Percentiles rank a stretch among this genome's conserved stretches.
These are phyloP conservation scores for Myriosclerotinia duriaeana DNA, from an alignment of 2,329 filamentous ascomycete species.

Conservation along the genomic window DNA sequence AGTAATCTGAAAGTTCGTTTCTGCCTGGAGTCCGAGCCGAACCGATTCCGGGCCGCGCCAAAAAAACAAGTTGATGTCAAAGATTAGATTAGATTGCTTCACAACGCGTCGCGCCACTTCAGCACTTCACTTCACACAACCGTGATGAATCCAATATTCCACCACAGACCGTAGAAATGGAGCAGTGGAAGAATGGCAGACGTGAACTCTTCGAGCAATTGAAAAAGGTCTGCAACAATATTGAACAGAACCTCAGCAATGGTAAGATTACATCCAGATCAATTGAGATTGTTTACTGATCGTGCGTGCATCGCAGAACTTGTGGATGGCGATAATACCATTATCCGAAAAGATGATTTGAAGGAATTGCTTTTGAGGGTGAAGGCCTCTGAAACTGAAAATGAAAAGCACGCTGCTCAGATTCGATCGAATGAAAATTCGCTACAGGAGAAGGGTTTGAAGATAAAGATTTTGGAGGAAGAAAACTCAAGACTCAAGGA, in stretches of 20 bases:
- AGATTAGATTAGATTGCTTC: not conserved
- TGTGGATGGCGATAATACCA: slow-evolving; percentile 17
- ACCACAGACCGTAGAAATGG: slow-evolving; percentile 28
- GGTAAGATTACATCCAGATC: slow-evolving; percentile 26
- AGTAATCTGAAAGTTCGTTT: not conserved
- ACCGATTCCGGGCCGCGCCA: not conserved
- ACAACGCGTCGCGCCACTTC: slow-evolving; percentile 14
- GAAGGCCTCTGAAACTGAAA: not conserved
- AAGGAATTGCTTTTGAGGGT: not conserved
- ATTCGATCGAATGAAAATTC: not conserved
- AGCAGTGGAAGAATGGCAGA: slow-evolving; percentile 35
- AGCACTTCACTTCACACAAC: not conserved
- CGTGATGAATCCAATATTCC: slow-evolving; percentile 12
- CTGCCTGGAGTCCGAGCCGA: not conserved
- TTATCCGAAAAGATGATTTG: slow-evolving; percentile 17
- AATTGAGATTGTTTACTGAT: slow-evolving; percentile 1
- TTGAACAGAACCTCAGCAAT: slow-evolving; percentile 31
- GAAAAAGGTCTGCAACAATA: slow-evolving; percentile 30
- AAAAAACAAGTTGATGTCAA: not conserved
- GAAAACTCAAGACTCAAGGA: slow-evolving; percentile 24
- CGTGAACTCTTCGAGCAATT: slow-evolving; percentile 33
- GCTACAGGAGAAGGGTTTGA: slow-evolving; percentile 11
- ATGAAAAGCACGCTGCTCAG: not conserved
- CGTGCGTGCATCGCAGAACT: slow-evolving; percentile 17
- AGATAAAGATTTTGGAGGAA: slow-evolving; percentile 16